Evolutionary conservation across 352 stramenopile species (phyloP), one percentile per base, ranked within the genome.

Genomic region (Halophytophthora polymorphica): DNA sequence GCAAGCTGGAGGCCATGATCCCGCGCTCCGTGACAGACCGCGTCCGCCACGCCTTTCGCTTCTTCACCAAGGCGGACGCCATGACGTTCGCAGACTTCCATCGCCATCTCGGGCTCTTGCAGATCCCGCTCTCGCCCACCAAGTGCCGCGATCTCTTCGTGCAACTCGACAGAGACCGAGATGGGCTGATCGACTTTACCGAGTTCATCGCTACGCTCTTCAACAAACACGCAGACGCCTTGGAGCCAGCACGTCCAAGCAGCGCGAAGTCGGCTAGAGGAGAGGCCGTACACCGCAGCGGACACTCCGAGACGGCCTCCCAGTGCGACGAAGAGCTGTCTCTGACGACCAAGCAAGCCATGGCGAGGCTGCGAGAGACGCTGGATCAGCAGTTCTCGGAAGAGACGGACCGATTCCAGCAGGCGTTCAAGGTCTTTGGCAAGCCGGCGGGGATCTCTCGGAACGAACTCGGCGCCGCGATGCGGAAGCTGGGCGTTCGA

Each of bases 361-460:
- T 89, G 22, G 49, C 67, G 1, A 70, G 61, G 36, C 50, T 92
- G 50, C 65, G 76, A 10, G 71, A 87, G 15, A 82, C 74, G 48
- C 62, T 92, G 12, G 75, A 88, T 18, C 75, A 86, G 42, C 64
- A 87, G 25, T 71, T 77, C 2, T 83, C 73, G 0, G 86, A 88
- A 40, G 77, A 83, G 48, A 79, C 73, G 4, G 82, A 89, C 35
- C 75, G 71, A 7, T 90, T 92, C 19, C 79, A 83, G 19, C 82
- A 90, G 62, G 77, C 79, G 23, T 83, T 86, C 23, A 77, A 72
- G 45, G 74, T 92, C 14, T 90, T 92, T 36, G 53, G 56, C 18
- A 92, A 92, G 41, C 66, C 73, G 31, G 66, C 62, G 0, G 82
- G 73, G 11, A 90, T 92, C 45, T 77, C 71, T 0, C 57, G 40